Base-by-base conservation (phyloP, 768 basidiomycete genomes). In the Hypholoma fasciculare region DNA sequence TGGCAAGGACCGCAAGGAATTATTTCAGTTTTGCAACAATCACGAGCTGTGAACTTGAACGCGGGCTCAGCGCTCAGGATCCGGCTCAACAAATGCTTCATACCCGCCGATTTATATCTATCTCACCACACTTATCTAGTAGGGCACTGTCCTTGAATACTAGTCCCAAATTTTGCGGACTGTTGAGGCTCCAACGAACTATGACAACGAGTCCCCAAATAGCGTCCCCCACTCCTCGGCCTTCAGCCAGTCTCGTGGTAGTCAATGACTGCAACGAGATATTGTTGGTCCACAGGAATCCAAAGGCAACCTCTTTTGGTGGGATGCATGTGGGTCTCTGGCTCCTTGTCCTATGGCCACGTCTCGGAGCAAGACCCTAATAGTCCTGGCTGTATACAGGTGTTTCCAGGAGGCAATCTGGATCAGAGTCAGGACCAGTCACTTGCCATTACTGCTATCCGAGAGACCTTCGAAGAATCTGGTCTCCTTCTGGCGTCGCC, bases 401-500 rank as follows among this genome's bases (percentile, higher is more conserved):
- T 90, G 27, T 92, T 90, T 64, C 89, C 89, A 7, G 89, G 89
- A 13, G 89, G 89, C 16, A 89, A 89, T 68, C 78, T 75, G 42
- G 89, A 90, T 73, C 61, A 75, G 49, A 71, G 74, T 54, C 87
- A 90, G 61, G 89, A 90, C 62, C 65, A 67, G 6, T 82, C 82
- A 9, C 67, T 87, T 17, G 69, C 69, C 34, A 76, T 86, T 57
- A 90, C 88, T 13, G 89, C 88, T 3, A 85, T 90, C 44, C 79
- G 89, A 16, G 89, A 92, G 71, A 86, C 88, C 0, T 90, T 92
- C 57, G 89, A 92, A 65, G 89, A 92, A 66, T 80, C 88, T 2
- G 89, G 89, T 1, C 69, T 90, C 27, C 69, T 90, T 13, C 69
- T 90, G 13, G 86, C 85, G 11, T 82, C 83, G 12, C 65, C 76